Evolutionary conservation across 2,329 filamentous ascomycete genomes (phyloP), one percentile per base, ranked within the genome.

Genomic region (Trichoderma afroharzianum): DNA sequence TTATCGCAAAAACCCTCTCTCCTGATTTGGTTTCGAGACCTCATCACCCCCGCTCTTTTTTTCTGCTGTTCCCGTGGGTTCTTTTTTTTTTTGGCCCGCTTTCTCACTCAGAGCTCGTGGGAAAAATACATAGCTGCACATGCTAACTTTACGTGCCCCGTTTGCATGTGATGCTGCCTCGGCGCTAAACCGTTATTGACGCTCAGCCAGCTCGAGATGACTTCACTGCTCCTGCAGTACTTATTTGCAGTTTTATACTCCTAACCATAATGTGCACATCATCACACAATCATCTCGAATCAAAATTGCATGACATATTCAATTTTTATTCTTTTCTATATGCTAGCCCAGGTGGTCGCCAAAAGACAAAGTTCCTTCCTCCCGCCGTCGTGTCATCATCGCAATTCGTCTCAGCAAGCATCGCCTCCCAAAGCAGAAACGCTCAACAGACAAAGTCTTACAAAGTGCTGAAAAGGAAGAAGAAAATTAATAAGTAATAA

Each of bases 151-250:
- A 9, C 28, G 21, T 24, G 55, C 55, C 55, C 57, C 57, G 57
- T 59, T 59, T 55, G 63, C 63, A 67, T 67, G 63, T 67, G 63
- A 67, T 67, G 63, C 63, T 36, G 21, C 61, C n/a, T 53, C 47
- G 26, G 47, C 63, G 47, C 63, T 63, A 63, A 32, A n/a, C 61
- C 24, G n/a, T 53, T 21, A 24, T 53, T 50, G n/a, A 21, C 6
- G 11, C n/a, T 53, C n/a, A 14, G 11, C n/a, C 47, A 53, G 11
- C 47, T 53, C 21, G 47, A 53, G 47, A 24, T 28, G 53, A 11
- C 53, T 57, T 57, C 24, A 57, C 24, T 9, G 12, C 55, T 6
- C 4, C n/a, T 1, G 1, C 30, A 18, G 58, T 7, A 30, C 14
- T 15, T 24, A 15, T 24, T 36, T 33, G 3, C 18, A 24, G n/a